Conservation (phyloP, 1,284 basidiomycete genomes). For the Mixia osmundae region DNA sequence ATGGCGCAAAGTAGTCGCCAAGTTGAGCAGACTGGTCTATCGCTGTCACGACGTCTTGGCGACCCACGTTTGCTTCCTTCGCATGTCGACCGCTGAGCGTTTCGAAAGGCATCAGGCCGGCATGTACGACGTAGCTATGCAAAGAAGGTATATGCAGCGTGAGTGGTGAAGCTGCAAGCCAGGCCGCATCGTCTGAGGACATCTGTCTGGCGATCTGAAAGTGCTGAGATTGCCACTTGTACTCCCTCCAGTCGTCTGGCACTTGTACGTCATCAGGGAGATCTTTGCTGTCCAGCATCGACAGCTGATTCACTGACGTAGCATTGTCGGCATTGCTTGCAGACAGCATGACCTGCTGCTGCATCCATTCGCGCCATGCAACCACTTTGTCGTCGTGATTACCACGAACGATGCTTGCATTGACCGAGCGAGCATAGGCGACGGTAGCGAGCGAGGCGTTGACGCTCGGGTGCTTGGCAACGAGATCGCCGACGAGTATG, state of each 20-base stretch:
- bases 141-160: slow-evolving; percentile 48
- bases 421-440: slow-evolving; percentile 32
- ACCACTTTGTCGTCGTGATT: slow-evolving; percentile 75
- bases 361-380: slow-evolving; percentile 63
- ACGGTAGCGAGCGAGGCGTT: slow-evolving; percentile 38
- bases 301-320: not conserved
- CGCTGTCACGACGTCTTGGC: not conserved
- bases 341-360: slow-evolving; percentile 11
- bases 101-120: slow-evolving; percentile 49
- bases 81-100: slow-evolving; percentile 24
- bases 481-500: slow-evolving; percentile 55
- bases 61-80: slow-evolving; percentile 17
- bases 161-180: slow-evolving; percentile 44
- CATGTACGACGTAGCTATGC: slow-evolving; percentile 58
- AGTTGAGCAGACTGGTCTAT: not conserved
- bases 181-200: slow-evolving; percentile 35
- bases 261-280: slow-evolving; percentile 4
- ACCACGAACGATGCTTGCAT: slow-evolving; percentile 51
- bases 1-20: not conserved
- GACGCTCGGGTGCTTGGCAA: slow-evolving; percentile 36
- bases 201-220: slow-evolving; percentile 45
- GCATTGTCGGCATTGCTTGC: slow-evolving; percentile 2
- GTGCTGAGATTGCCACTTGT: slow-evolving; percentile 40
- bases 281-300: not conserved
- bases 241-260: slow-evolving; percentile 7